These are phyloP conservation scores for Tricholoma terreum DNA, from an alignment of 768 basidiomycete genomes.

Conservation along the genomic window DNA sequence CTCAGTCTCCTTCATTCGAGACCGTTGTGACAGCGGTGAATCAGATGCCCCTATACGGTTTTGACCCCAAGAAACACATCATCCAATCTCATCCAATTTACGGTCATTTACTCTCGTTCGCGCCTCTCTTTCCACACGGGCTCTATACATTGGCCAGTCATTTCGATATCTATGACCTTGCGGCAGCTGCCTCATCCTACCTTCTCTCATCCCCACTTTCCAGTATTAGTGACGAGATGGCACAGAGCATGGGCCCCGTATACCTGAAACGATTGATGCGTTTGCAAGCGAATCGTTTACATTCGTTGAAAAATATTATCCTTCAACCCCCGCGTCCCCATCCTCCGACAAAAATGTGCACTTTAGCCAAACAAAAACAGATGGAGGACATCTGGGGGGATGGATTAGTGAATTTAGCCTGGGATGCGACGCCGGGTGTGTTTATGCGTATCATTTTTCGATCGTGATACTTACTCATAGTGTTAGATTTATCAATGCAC, in stretches of 20 bases:
- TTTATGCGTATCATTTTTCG: background rate
- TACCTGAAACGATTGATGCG: too few species aligned
- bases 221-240: background rate
- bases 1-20: slow-evolving; percentile 48
- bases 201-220: too few species aligned
- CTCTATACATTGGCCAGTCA: slow-evolving; percentile 38
- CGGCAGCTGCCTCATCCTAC: too few species aligned
- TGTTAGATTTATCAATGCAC: background rate
- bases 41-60: too few species aligned
- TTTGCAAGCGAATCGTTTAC: background rate
- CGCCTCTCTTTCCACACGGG: slow-evolving; percentile 31
- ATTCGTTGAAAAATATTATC: background rate
- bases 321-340: background rate
- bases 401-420: background rate
- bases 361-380: background rate
- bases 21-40: slow-evolving; percentile 42
- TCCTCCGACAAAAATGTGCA: too few species aligned
- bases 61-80: too few species aligned
- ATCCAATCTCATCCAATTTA: too few species aligned
- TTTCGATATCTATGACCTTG: too few species aligned
- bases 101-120: slow-evolving; percentile 24
- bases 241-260: background rate
- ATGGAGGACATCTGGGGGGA: background rate
- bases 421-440: background rate
- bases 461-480: background rate